Evolutionary conservation across 768 basidiomycete genomes (phyloP).

Genomic region (Daedaleopsis sinensis): DNA sequence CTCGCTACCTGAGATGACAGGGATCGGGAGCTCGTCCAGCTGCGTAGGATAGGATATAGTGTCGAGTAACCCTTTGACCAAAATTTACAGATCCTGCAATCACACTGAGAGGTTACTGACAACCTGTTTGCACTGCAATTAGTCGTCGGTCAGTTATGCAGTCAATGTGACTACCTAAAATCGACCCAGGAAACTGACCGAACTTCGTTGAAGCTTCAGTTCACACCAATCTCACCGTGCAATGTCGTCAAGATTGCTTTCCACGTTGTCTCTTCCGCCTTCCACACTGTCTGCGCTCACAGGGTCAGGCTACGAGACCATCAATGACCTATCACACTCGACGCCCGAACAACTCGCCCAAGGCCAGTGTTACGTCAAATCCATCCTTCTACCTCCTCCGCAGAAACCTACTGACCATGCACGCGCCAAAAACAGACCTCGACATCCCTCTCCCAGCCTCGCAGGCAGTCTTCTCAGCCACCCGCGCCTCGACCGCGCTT

Average conservation of each 20-base stretch:
- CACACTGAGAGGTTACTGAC: too few relatives aligned
- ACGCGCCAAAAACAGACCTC: slow-evolving; percentile 44
- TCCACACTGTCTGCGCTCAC: slow-evolving; percentile 49
- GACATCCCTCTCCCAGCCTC: slow-evolving; percentile 48
- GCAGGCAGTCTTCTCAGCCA: slow-evolving; percentile 47
- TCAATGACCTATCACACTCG: slow-evolving; percentile 50
- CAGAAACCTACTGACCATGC: background rate
- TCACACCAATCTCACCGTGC: slow-evolving; percentile 5
- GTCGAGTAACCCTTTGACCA: too few relatives aligned
- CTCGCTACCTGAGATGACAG: too few relatives aligned
- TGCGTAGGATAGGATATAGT: too few relatives aligned
- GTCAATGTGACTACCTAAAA: too few relatives aligned
- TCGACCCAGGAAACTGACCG: too few relatives aligned
- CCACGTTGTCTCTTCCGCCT: slow-evolving; percentile 49
- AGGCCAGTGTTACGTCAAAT: slow-evolving; percentile 40
- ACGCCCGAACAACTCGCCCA: slow-evolving; percentile 51
- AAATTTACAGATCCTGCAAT: too few relatives aligned
- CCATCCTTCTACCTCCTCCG: background rate
- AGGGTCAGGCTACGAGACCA: slow-evolving; percentile 58
- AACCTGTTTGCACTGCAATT: too few relatives aligned
- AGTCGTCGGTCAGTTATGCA: too few relatives aligned
- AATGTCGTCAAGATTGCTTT: slow-evolving; percentile 50
- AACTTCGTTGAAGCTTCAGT: background rate
- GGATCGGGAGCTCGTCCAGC: too few relatives aligned
- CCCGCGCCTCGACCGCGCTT: slow-evolving; percentile 34